Evolutionary conservation across 2,329 filamentous ascomycete genomes (phyloP), one percentile per base, ranked within the genome.

Genomic region (Lachnellula subtilissima): DNA sequence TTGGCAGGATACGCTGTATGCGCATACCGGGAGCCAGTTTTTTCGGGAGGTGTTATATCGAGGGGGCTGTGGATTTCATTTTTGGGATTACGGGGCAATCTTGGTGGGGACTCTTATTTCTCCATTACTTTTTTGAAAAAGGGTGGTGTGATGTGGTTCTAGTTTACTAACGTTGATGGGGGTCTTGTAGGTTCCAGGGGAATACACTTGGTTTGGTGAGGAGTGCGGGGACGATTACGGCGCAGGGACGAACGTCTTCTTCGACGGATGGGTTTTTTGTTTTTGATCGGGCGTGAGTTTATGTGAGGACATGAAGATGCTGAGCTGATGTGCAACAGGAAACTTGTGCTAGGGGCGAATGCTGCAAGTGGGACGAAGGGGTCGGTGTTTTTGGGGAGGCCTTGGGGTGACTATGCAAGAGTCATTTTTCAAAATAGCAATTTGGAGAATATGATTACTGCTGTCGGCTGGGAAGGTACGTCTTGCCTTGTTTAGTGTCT

Each of bases 61-160:
- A 78, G 42, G 80, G 81, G 23, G 77, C 77, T 2, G 79, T 79
- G 32, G 82, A 84, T 63, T 82, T 83, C 63, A 78, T 82, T 57
- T 85, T 84, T 67, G 76, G 82, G 50, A 73, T 80, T 66, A 61
- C 73, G 46, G 74, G 76, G 22, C 68, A 72, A 52, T 72, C 77
- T 46, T 85, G 78, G 81, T 28, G 22, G 5, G n/a, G 2, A 2
- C 9, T 25, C 22, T 23, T 3, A 12, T 28, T 28, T n/a, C 23
- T 32, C 19, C 23, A 15, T 1, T 47, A 25, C n/a, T n/a, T n/a
- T n/a, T 32, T 32, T 11, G 28, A 8, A 32, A 32, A 32, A 22
- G 8, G 9, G 8, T 28, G 28, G 2, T 32, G 28, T 32, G 9
- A 0, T 12, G 28, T 12, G 28, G 3, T 32, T 32, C 9, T 32